Conservation (phyloP, 1,284 basidiomycete species). For the Boletus smithii region DNA sequence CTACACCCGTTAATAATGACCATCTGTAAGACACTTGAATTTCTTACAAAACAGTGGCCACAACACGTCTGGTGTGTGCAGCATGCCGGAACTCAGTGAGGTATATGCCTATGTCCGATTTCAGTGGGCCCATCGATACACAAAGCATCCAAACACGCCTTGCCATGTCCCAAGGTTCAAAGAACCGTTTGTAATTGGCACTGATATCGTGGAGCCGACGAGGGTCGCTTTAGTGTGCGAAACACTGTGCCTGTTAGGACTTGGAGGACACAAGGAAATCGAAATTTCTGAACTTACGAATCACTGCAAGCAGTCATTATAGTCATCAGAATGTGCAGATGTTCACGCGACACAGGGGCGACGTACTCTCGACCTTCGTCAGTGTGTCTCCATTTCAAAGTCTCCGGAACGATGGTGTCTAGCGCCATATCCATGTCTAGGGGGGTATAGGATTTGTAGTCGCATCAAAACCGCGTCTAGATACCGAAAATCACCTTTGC, state of each 20-base stretch:
- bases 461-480: not conserved
- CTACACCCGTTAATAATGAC: slow-evolving; percentile 8
- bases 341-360: slow-evolving; percentile 27
- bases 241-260: slow-evolving; percentile 45
- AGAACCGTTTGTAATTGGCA: slow-evolving; percentile 82
- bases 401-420: slow-evolving; percentile 86
- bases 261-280: not conserved
- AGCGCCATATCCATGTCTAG: slow-evolving; percentile 83
- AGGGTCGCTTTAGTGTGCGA: slow-evolving; percentile 90
- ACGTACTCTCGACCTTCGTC: slow-evolving; percentile 86
- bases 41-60: slow-evolving; percentile 79
- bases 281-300: slow-evolving; percentile 50
- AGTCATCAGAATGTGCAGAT: slow-evolving; percentile 10
- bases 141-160: slow-evolving; percentile 41
- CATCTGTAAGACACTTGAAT: not conserved
- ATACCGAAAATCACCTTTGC: slow-evolving; percentile 40
- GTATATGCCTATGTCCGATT: slow-evolving; percentile 60
- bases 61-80: slow-evolving; percentile 64
- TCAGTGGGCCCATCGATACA: slow-evolving; percentile 2
- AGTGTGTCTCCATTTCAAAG: slow-evolving; percentile 82
- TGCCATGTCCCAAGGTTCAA: slow-evolving; percentile 92
- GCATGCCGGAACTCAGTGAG: slow-evolving; percentile 75
- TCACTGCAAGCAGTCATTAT: slow-evolving; percentile 45
- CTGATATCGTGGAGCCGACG: slow-evolving; percentile 75
- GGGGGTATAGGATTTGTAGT: not conserved